A percentile compares a stretch with the other conserved stretches of the same genome.
phyloP scores from a whole-genome alignment of 2,329 filamentous ascomycete species.

The Aspergillus quadrilineatus region DNA sequence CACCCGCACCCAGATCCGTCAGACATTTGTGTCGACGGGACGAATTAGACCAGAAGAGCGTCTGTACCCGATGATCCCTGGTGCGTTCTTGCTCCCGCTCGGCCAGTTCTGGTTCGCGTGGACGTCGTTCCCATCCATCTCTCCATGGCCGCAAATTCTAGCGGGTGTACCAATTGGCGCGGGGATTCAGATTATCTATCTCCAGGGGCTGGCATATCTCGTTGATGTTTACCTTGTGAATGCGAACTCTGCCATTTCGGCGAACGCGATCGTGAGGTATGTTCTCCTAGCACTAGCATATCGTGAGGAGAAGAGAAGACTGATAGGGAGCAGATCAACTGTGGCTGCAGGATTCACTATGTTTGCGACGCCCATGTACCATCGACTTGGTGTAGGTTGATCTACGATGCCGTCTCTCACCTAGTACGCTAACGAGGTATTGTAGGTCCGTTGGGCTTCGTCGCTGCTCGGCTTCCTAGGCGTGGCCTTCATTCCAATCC shows the following conservation, averaged over 20 bases:
- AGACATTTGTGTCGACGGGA: not conserved
- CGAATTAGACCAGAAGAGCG: not conserved
- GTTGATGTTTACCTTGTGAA: constrained; percentile 1
- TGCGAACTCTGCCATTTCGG: constrained; percentile 5
- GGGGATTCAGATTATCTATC: constrained; percentile 2
- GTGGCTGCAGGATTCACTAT: not conserved
- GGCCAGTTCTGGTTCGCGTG: constrained; percentile 12
- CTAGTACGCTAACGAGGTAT: not conserved
- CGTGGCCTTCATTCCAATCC: not conserved
- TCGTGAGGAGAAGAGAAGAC: not conserved
- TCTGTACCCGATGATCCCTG: constrained; percentile 4
- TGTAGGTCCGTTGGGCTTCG: not conserved
- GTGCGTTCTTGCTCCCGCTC: not conserved
- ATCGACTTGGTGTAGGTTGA: not conserved
- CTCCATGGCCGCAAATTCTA: not conserved
- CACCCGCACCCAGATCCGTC: not conserved
- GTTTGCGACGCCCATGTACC: constrained; percentile 1
- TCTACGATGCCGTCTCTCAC: not conserved
- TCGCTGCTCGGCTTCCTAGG: not conserved
- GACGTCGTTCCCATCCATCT: not conserved
- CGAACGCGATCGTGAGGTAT: not conserved
- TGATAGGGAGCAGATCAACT: not conserved
- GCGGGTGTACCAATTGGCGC: not conserved
- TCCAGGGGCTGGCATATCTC: constrained; percentile 3
- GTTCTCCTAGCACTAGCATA: not conserved